These are phyloP conservation scores for Hortaea werneckii DNA, from an alignment of 2,329 filamentous ascomycete species.

Conservation along the genomic window DNA sequence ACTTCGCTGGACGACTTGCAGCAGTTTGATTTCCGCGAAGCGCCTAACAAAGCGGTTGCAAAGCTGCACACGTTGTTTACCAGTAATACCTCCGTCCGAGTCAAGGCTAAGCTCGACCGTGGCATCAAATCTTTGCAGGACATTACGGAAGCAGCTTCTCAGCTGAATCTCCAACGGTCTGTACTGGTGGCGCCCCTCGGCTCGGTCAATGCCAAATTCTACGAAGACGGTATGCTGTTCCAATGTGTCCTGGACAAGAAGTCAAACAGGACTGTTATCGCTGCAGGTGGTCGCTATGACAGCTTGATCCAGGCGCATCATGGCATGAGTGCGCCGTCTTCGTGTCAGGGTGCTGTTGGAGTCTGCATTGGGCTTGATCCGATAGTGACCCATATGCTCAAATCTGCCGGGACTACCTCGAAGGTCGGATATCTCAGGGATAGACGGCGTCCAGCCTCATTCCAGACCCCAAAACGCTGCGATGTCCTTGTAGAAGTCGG, in stretches of 20 bases:
- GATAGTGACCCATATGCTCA: constrained; percentile 53
- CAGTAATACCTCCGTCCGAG: constrained; percentile 27
- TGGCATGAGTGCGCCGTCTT: constrained; percentile 4
- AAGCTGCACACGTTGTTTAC: constrained; percentile 48
- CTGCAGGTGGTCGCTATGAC: constrained; percentile 89
- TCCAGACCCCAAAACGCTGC: constrained; percentile 37
- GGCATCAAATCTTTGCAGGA: constrained; percentile 61
- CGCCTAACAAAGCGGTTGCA: constrained; percentile 63
- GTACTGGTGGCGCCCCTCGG: constrained; percentile 77
- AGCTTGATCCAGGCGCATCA: constrained; percentile 74
- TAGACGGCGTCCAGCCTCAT: neutral
- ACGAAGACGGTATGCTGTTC: constrained; percentile 74
- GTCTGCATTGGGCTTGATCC: constrained; percentile 87
- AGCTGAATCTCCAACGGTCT: constrained; percentile 64
- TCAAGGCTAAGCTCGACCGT: constrained; percentile 21
- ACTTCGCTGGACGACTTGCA: constrained; percentile 85
- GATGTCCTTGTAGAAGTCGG: constrained; percentile 87
- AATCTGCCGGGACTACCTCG: constrained; percentile 18
- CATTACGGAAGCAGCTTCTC: constrained; percentile 65
- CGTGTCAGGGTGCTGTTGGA: constrained; percentile 55
- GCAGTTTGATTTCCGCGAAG: constrained; percentile 78
- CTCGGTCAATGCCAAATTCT: constrained; percentile 87
- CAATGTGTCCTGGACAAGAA: constrained; percentile 83
- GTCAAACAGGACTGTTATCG: constrained; percentile 69
- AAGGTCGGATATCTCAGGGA: constrained; percentile 7